A percentile compares a stretch with the other conserved stretches of the same genome.
phyloP scores from a whole-genome alignment of 805 yeast genomes.

The Peterozyma xylosa region DNA sequence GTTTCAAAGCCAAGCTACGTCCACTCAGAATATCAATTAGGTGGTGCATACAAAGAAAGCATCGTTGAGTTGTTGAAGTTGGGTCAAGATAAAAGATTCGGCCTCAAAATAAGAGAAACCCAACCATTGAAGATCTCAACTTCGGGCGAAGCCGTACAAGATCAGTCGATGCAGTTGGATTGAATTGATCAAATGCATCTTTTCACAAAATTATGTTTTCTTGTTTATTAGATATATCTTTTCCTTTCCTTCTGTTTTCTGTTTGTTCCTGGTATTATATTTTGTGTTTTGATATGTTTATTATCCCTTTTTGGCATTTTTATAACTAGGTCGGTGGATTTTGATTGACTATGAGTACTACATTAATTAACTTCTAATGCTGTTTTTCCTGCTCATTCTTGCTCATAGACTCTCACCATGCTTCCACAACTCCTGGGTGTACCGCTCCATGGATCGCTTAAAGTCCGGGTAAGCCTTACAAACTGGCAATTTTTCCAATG shows the following conservation, averaged over 20 bases:
- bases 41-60: conserved; percentile 35
- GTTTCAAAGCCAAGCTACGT: conserved; percentile 78
- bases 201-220: background rate
- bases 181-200: background rate
- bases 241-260: background rate
- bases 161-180: conserved; percentile 9
- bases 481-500: too few relatives aligned
- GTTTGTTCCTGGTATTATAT: background rate
- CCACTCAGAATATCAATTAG: conserved; percentile 67
- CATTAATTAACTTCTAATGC: too few relatives aligned
- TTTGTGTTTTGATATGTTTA: background rate
- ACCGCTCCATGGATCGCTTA: too few relatives aligned
- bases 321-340: too few relatives aligned
- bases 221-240: background rate
- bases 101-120: conserved; percentile 57
- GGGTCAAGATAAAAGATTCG: conserved; percentile 62
- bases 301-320: background rate
- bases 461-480: too few relatives aligned
- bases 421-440: too few relatives aligned
- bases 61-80: conserved; percentile 50
- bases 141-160: background rate
- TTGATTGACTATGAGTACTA: too few relatives aligned
- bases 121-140: conserved; percentile 32
- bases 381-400: too few relatives aligned
- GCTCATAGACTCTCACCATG: too few relatives aligned